phyloP scores from a whole-genome alignment of 2,329 filamentous ascomycete genomes.

The Talaromyces pinophilus region DNA sequence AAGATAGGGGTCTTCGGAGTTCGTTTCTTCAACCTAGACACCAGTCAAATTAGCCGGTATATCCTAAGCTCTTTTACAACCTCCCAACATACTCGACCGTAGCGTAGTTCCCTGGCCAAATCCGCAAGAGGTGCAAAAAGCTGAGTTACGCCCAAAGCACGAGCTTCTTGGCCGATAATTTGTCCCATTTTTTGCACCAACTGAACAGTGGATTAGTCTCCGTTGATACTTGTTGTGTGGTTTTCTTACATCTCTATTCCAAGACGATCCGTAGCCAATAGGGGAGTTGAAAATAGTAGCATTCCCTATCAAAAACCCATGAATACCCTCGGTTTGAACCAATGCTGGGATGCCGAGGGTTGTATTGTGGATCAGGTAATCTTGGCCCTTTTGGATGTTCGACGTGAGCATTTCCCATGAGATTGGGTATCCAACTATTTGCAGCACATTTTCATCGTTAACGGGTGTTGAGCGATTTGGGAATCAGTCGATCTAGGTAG shows the following conservation, averaged over 20 bases:
- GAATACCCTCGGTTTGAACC: conserved; percentile 71
- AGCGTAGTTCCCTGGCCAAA: conserved; percentile 69
- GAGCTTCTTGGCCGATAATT: conserved; percentile 65
- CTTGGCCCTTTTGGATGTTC: conserved; percentile 65
- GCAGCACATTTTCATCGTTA: background rate
- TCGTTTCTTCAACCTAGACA: conserved; percentile 65
- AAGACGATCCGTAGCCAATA: conserved; percentile 70
- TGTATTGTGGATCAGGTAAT: conserved; percentile 68
- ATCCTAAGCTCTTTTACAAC: background rate
- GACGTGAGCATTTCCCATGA: conserved; percentile 63
- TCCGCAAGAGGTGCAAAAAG: conserved; percentile 72
- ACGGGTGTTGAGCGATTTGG: background rate
- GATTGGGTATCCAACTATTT: conserved; percentile 63
- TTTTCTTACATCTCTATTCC: conserved; percentile 56
- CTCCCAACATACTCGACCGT: conserved; percentile 55
- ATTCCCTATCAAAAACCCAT: conserved; percentile 70
- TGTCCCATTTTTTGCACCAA: conserved; percentile 67
- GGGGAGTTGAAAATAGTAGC: conserved; percentile 79
- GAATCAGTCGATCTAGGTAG: too few relatives aligned
- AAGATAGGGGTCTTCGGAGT: conserved; percentile 68
- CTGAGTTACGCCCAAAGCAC: conserved; percentile 70
- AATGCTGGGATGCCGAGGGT: conserved; percentile 70
- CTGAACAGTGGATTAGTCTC: conserved; percentile 19
- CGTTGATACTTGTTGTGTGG: background rate
- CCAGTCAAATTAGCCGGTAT: background rate